Conservation (phyloP, 352 stramenopile species). For the Pythium apleroticum region DNA sequence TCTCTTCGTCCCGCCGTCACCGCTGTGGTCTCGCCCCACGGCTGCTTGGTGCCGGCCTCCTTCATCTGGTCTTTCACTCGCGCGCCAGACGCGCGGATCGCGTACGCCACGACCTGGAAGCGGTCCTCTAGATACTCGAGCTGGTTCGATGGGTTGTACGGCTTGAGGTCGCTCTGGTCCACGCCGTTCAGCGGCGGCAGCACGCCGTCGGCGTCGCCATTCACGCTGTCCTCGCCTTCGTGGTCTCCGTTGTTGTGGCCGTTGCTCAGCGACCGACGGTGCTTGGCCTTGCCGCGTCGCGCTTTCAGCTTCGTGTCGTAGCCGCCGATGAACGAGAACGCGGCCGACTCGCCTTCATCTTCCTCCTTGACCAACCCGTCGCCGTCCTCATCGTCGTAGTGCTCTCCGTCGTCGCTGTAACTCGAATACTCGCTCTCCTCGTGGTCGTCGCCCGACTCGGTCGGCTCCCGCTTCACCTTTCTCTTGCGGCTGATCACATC, state of each 20-base stretch:
- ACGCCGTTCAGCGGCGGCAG: conserved; percentile 10
- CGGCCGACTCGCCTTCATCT: conserved; percentile 35
- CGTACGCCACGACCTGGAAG: conserved; percentile 88
- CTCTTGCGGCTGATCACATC: background rate
- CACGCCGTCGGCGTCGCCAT: background rate
- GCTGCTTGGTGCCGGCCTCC: conserved; percentile 81
- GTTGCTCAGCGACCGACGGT: background rate
- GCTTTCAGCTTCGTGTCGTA: conserved; percentile 34
- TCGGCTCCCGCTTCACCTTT: background rate
- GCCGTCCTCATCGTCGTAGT: conserved; percentile 1
- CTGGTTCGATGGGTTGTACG: conserved; percentile 84
- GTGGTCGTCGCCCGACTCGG: background rate
- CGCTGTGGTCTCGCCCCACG: conserved; percentile 62
- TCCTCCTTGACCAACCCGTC: conserved; percentile 25
- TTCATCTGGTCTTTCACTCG: conserved; percentile 90
- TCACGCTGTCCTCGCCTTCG: background rate
- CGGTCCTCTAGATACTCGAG: conserved; percentile 88
- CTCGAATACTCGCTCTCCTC: conserved; percentile 5
- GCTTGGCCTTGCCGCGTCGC: conserved; percentile 34
- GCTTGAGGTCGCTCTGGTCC: conserved; percentile 52
- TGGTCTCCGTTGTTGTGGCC: conserved; percentile 14
- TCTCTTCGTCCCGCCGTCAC: conserved; percentile 68
- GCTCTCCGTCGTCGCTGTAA: conserved; percentile 8
- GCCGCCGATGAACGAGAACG: conserved; percentile 74
- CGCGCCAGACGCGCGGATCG: conserved; percentile 78